A percentile compares a stretch with the other conserved stretches of the same genome.
Evolutionary conservation across 345 rosid genomes (phyloP).

Genomic region (Arabis hirsuta): DNA sequence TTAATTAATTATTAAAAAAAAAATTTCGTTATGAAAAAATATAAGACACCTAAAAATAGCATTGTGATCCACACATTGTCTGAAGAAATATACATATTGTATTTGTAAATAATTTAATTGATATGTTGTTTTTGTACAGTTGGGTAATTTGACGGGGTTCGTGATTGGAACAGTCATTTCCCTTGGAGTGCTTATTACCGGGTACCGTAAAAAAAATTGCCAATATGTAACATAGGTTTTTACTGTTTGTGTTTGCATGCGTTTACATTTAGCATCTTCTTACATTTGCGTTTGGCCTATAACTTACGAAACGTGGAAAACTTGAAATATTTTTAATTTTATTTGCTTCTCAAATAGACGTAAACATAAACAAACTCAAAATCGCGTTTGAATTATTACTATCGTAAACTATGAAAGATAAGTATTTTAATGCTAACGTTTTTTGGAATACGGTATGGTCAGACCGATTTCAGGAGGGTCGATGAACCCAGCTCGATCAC

Average conservation of each 20-base stretch:
- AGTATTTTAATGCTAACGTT: background rate
- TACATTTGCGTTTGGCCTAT: background rate
- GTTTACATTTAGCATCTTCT: background rate
- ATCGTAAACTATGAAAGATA: background rate
- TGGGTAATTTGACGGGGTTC: constrained; percentile 64
- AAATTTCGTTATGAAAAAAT: too few species aligned
- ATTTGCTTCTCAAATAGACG: too few species aligned
- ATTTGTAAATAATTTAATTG: constrained; percentile 6
- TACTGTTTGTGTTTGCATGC: background rate
- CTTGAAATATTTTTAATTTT: too few species aligned
- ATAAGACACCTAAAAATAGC: too few species aligned
- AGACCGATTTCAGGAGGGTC: constrained; percentile 96
- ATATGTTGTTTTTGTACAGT: constrained; percentile 45
- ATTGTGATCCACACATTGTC: too few species aligned
- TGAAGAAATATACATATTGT: too few species aligned
- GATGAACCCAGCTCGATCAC: constrained; percentile 87
- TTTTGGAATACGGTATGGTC: constrained; percentile 10
- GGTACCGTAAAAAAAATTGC: constrained; percentile 39
- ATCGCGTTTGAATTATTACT: background rate
- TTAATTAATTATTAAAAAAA: background rate
- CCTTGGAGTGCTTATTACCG: constrained; percentile 81
- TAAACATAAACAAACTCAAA: too few species aligned
- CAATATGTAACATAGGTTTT: background rate
- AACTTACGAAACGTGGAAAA: background rate
- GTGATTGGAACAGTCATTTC: constrained; percentile 69